Evolutionary conservation across 495 filamentous ascomycete genomes (phyloP), one percentile per base, ranked within the genome.

Genomic region (Neurospora africana): DNA sequence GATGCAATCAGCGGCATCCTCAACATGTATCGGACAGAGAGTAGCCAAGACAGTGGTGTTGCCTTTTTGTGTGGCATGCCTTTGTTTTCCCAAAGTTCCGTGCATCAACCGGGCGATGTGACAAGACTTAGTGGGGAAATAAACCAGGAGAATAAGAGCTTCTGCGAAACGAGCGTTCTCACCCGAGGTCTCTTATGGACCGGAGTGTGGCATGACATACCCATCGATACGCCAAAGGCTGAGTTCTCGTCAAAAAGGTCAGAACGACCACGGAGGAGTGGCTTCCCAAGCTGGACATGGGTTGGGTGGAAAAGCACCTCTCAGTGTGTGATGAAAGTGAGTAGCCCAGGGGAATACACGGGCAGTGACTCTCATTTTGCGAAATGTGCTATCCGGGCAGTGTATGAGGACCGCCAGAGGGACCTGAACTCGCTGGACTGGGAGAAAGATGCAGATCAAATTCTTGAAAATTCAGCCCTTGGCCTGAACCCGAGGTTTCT

Each of bases 1-100:
- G 36, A 61, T 73, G 72, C 72, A 3, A 39, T 73, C 1, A 23
- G 39, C 15, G 72, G 72, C 1, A 65, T 73, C 33, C 36, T 73
- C 2, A 33, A 61, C 15, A 61, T 61, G 11, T 33, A 33, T 33
- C 23, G 27, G 15, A 1, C 53, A 33, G 6, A 30, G 53, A 9
- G 53, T 9, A 0, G 5, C 5, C 23, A 15, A 17, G 6, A 4
- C 13, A 17, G 15, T 9, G 53, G 27, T 19, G 1, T 61, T 15
- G 27, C 23, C 27, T 30, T 61, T 61, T 61, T 61, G 13, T 61
- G 21, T 9, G 53, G 53, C 7, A 2, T 61, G 27, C 27, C 53
- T 33, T 15, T 61, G 27, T 30, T 33, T 30, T 6, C 11, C 15
- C 0, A 17, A 4, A 4, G 0, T 47, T 21, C n/a, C n/a, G 10